A percentile compares a stretch with the other conserved stretches of the same genome.
These are phyloP conservation scores for Aspergillus latus DNA, from an alignment of 2,329 filamentous ascomycete species.

Conservation along the genomic window DNA sequence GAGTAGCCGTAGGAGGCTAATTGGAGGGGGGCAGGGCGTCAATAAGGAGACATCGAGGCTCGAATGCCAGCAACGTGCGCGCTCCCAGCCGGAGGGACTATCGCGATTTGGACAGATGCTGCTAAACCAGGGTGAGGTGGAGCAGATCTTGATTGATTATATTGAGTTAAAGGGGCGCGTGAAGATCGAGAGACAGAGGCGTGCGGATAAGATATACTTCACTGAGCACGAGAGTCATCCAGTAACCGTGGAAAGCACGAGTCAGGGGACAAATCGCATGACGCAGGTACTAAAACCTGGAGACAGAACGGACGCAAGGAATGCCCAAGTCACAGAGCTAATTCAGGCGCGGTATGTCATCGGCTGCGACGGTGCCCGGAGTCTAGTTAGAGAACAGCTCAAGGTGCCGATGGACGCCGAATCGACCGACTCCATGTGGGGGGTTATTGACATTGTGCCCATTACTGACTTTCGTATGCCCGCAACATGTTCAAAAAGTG, in stretches of 20 bases:
- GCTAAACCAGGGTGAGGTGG: slow-evolving; percentile 18
- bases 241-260: slow-evolving; percentile 1
- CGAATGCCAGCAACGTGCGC: slow-evolving; percentile 9
- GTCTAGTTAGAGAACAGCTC: slow-evolving; percentile 61
- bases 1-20: neutral
- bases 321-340: slow-evolving; percentile 19
- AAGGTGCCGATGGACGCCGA: slow-evolving; percentile 59
- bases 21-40: neutral
- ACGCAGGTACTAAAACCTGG: neutral
- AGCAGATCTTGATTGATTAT: slow-evolving; percentile 17
- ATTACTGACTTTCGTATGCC: slow-evolving; percentile 40
- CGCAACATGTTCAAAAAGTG: neutral
- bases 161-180: neutral
- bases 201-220: slow-evolving; percentile 10
- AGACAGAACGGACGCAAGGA: neutral
- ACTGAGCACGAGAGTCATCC: neutral
- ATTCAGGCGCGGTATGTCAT: slow-evolving; percentile 64
- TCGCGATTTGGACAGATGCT: slow-evolving; percentile 16
- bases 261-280: neutral
- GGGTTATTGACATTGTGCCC: slow-evolving; percentile 53
- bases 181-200: slow-evolving; percentile 10
- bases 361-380: slow-evolving; percentile 68
- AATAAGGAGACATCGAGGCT: slow-evolving; percentile 11
- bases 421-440: slow-evolving; percentile 48
- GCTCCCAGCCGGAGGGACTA: neutral